Evolutionary conservation across 495 filamentous ascomycete species (phyloP).

Genomic region (Filosporella fistucella): DNA sequence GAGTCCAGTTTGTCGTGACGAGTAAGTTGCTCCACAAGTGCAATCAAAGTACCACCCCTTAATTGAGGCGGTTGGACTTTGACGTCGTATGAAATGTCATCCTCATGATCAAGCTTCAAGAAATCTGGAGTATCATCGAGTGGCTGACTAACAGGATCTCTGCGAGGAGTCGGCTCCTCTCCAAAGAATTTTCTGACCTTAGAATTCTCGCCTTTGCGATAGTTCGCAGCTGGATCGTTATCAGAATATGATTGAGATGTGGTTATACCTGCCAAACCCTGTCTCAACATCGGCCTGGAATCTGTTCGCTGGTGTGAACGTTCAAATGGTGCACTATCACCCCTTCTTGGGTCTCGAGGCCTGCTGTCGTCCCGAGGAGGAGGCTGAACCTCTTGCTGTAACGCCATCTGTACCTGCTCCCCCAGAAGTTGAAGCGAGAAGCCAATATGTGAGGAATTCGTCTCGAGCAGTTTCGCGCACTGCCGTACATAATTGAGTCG

Average conservation of each 20-base stretch:
- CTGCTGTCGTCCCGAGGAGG: constrained; percentile 32
- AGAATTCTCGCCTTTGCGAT: constrained; percentile 62
- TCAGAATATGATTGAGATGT: constrained; percentile 65
- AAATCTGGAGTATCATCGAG: constrained; percentile 71
- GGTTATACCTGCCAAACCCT: constrained; percentile 28
- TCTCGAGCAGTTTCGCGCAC: constrained; percentile 76
- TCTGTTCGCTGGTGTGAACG: constrained; percentile 41
- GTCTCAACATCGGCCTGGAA: constrained; percentile 29
- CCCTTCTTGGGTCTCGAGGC: constrained; percentile 35
- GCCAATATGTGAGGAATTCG: constrained; percentile 77
- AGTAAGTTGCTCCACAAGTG: constrained; percentile 92
- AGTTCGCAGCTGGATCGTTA: constrained; percentile 55
- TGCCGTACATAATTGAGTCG: constrained; percentile 72
- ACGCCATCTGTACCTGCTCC: constrained; percentile 59
- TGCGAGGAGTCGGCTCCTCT: constrained; percentile 50
- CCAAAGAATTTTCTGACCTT: constrained; percentile 90
- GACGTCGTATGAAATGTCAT: constrained; percentile 82
- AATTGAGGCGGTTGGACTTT: constrained; percentile 68
- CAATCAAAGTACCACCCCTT: constrained; percentile 84
- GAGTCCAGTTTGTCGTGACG: constrained; percentile 93
- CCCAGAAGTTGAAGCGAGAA: constrained; percentile 84
- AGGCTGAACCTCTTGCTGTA: constrained; percentile 38
- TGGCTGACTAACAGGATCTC: constrained; percentile 39
- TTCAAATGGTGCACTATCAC: constrained; percentile 40
- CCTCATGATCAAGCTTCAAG: constrained; percentile 82